Evolutionary conservation across 2,329 filamentous ascomycete species (phyloP).

Genomic region (Neodidymelliopsis sp.): DNA sequence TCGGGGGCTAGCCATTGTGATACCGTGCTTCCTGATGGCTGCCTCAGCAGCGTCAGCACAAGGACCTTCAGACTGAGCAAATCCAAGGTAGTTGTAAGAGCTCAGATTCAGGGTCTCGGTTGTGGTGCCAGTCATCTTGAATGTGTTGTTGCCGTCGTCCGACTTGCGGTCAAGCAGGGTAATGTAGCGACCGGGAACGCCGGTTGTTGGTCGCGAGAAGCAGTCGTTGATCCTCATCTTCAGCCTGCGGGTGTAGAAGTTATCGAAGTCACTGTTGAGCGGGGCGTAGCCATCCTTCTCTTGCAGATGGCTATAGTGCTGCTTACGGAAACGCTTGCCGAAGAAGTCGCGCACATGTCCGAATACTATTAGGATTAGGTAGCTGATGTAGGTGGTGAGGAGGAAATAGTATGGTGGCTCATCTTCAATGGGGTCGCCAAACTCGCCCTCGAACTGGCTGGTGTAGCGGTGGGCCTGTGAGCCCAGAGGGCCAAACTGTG

Average conservation of each 20-base stretch:
- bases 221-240: conserved; percentile 97
- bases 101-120: conserved; percentile 98
- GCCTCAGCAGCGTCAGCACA: conserved; percentile 94
- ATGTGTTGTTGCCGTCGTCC: conserved; percentile 89
- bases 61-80: conserved; percentile 95
- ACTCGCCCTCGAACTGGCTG: conserved; percentile 83
- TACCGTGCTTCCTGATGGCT: conserved; percentile 81
- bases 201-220: conserved; percentile 90
- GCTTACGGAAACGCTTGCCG: conserved; percentile 89
- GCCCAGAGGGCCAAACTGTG: conserved; percentile 88
- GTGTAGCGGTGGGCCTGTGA: conserved; percentile 85
- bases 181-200: conserved; percentile 92
- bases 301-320: conserved; percentile 85
- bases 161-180: conserved; percentile 91
- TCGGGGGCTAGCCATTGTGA: conserved; percentile 82
- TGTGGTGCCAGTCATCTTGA: conserved; percentile 85
- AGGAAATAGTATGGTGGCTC: conserved; percentile 97
- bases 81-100: conserved; percentile 99
- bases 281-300: conserved; percentile 89
- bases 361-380: conserved; percentile 92
- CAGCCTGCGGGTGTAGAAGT: conserved; percentile 91
- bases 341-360: conserved; percentile 98
- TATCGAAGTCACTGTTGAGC: conserved; percentile 97
- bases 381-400: conserved; percentile 97
- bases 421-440: conserved; percentile 86